phyloP scores from a whole-genome alignment of 2,329 filamentous ascomycete genomes.

The Hymenoscyphus repandus region DNA sequence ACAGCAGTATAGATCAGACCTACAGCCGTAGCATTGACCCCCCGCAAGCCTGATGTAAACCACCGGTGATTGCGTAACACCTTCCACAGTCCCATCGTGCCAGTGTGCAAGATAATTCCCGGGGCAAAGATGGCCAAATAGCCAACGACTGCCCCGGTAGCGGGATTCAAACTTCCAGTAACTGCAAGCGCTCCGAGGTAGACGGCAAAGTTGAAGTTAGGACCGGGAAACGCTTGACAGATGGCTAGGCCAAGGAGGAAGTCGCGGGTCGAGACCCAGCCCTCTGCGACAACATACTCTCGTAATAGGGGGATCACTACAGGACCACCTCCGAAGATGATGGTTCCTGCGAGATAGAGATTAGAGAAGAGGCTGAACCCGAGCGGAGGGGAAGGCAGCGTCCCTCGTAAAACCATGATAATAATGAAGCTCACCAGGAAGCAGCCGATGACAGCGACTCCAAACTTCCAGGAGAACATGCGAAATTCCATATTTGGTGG shows the following conservation, averaged over 20 bases:
- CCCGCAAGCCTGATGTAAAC: slow-evolving; percentile 46
- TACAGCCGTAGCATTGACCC: slow-evolving; percentile 55
- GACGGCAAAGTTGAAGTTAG: slow-evolving; percentile 56
- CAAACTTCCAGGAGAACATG: no score
- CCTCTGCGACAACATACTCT: slow-evolving; percentile 59
- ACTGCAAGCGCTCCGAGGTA: slow-evolving; percentile 40
- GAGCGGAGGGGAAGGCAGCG: slow-evolving; percentile 34
- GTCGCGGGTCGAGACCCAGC: slow-evolving; percentile 65
- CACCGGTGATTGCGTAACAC: slow-evolving; percentile 41
- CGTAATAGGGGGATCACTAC: slow-evolving; percentile 60
- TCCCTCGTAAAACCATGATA: slow-evolving; percentile 48
- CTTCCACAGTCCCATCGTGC: slow-evolving; percentile 50
- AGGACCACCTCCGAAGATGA: slow-evolving; percentile 50
- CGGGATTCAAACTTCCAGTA: background rate
- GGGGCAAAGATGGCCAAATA: slow-evolving; percentile 49
- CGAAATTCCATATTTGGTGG: no score
- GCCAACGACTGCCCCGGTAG: slow-evolving; percentile 44
- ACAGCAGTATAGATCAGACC: slow-evolving; percentile 60
- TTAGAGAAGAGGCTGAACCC: slow-evolving; percentile 56
- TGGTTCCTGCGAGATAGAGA: slow-evolving; percentile 40
- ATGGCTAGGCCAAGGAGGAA: slow-evolving; percentile 69
- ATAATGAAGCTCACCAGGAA: slow-evolving; percentile 58
- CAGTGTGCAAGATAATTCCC: slow-evolving; percentile 43
- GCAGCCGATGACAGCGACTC: slow-evolving; percentile 1
- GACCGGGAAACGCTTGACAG: slow-evolving; percentile 64